Evolutionary conservation across 371 early-diverging fungal genomes (phyloP).

Genomic region (Syncephalis plumigaleata): DNA sequence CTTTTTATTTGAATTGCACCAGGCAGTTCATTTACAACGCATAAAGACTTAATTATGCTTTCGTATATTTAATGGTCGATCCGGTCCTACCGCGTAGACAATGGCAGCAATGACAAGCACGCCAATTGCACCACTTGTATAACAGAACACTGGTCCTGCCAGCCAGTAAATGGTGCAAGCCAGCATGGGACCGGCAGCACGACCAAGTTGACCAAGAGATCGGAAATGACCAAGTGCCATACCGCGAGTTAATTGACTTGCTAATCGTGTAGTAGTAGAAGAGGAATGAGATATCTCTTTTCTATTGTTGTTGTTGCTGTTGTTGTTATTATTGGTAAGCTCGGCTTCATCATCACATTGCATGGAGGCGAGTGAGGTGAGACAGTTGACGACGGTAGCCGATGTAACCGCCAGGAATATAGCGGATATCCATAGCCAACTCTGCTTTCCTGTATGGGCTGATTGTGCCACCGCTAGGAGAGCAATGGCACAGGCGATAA

Average conservation of each 20-base stretch:
- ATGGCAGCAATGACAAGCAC: constrained; percentile 13
- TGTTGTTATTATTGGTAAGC: neutral
- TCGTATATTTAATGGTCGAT: too few species aligned
- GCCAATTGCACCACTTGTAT: constrained; percentile 14
- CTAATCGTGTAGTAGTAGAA: neutral
- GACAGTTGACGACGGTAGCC: constrained; percentile 83
- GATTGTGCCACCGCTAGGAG: constrained; percentile 39
- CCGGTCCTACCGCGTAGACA: neutral
- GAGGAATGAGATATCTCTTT: too few species aligned
- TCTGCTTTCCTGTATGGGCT: constrained; percentile 4
- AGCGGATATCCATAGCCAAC: constrained; percentile 26
- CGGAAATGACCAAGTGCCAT: constrained; percentile 71
- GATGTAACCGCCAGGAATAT: constrained; percentile 74
- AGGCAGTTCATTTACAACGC: too few species aligned
- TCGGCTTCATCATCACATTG: constrained; percentile 22
- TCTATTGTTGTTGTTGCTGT: neutral
- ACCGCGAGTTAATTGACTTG: constrained; percentile 33
- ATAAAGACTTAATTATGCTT: too few species aligned
- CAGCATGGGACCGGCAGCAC: constrained; percentile 75
- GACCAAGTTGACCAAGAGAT: constrained; percentile 80
- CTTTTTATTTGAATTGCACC: too few species aligned
- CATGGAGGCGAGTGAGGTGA: constrained; percentile 60
- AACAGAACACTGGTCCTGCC: constrained; percentile 42
- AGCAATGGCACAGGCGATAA: constrained; percentile 49
- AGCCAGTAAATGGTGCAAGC: constrained; percentile 83